Percentiles rank a stretch among this genome's conserved stretches.
These are phyloP conservation scores for Acidomyces sp. DNA, from an alignment of 495 filamentous ascomycete genomes.

Conservation along the genomic window DNA sequence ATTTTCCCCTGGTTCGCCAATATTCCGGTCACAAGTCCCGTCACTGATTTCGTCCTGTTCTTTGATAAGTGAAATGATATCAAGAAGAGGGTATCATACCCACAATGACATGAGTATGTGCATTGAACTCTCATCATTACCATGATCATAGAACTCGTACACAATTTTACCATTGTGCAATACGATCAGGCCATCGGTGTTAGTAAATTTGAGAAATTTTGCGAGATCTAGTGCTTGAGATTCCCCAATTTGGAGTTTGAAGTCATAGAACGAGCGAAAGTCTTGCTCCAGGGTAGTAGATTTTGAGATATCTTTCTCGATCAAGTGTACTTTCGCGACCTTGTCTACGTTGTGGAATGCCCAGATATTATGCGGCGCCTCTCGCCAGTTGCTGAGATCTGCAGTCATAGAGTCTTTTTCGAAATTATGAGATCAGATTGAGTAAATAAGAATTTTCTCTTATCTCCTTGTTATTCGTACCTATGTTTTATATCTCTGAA, in stretches of 20 bases:
- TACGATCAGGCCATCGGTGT: slow-evolving; percentile 14
- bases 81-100: neutral
- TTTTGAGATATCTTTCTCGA: neutral
- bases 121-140: slow-evolving; percentile 1
- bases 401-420: neutral
- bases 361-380: slow-evolving; percentile 9
- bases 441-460: no score
- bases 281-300: neutral
- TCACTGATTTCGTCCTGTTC: slow-evolving; percentile 10
- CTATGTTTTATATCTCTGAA: no score
- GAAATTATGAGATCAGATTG: no score
- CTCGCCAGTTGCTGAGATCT: slow-evolving; percentile 28
- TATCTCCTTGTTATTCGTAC: no score
- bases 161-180: slow-evolving; percentile 9
- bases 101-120: slow-evolving; percentile 15
- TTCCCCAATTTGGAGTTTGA: slow-evolving; percentile 1
- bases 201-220: neutral
- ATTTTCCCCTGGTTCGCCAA: slow-evolving; percentile 3
- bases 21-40: slow-evolving; percentile 11
- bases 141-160: slow-evolving; percentile 8
- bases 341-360: slow-evolving; percentile 10
- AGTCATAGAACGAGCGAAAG: slow-evolving; percentile 3
- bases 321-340: neutral
- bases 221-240: slow-evolving; percentile 1
- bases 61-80: neutral